These are phyloP conservation scores for Myxozyma vanderwaltii DNA, from an alignment of 805 yeast species.

Conservation along the genomic window DNA sequence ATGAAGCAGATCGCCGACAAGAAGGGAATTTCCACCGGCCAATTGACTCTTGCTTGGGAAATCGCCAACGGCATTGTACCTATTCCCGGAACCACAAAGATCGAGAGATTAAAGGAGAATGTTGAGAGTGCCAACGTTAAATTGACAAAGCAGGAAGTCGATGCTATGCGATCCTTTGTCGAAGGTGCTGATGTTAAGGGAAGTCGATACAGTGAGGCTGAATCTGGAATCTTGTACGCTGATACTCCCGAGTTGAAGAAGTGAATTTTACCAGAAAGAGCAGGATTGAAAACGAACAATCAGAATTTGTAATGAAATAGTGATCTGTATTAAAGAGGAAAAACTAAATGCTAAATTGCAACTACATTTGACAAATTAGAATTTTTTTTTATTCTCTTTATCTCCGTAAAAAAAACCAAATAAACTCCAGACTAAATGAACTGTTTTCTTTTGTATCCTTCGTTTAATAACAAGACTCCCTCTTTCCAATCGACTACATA, in stretches of 20 bases:
- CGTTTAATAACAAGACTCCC: background rate
- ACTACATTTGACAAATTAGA: too few relatives aligned
- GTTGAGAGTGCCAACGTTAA: constrained; percentile 38
- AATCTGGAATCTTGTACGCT: constrained; percentile 5
- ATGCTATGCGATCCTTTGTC: constrained; percentile 20
- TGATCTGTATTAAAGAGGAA: too few relatives aligned
- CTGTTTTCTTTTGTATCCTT: too few relatives aligned
- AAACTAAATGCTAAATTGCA: background rate
- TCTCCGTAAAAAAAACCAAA: background rate
- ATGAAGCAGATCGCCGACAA: constrained; percentile 55
- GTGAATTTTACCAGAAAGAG: background rate
- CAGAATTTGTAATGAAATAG: background rate
- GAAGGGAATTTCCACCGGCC: constrained; percentile 57
- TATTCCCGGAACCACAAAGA: constrained; percentile 75
- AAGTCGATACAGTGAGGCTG: background rate
- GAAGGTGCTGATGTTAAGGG: constrained; percentile 22
- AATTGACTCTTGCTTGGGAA: constrained; percentile 71
- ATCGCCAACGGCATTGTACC: constrained; percentile 60
- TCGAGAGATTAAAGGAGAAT: constrained; percentile 63
- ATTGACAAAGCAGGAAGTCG: constrained; percentile 23
- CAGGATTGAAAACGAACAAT: too few relatives aligned
- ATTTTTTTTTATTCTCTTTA: too few relatives aligned
- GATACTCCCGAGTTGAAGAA: constrained; percentile 16
- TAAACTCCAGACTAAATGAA: background rate
- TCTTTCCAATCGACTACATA: background rate